Base-by-base conservation (phyloP, 345 rosid species). In the Pseudoturritis turrita region DNA sequence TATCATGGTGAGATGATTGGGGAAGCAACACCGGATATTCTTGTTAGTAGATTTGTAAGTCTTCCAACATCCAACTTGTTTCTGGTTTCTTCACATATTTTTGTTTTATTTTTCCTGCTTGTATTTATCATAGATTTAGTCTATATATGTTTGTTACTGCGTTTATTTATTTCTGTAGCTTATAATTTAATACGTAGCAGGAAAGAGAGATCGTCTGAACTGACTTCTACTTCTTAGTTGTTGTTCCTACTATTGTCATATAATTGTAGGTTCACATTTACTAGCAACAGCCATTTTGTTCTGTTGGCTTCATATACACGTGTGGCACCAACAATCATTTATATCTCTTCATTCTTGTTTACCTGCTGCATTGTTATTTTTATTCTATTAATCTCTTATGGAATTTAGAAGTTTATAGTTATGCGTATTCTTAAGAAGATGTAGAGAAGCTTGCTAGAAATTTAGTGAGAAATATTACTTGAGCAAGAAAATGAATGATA, bases 1-100 rank as follows among this genome's bases (percentile, higher is more conserved):
- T 91, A 91, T 57, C 84, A 84, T 15, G 91, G 85, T 68, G 98
- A 94, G 80, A 83, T 91, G 43, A 81, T 91, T 40, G 97, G 92
- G 44, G 98, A 91, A 83, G 80, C 81, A 49, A 94, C 96, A 41
- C 98, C 98, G 33, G 98, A 94, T 59, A 89, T 82, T 78, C 80
- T 94, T 65, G 89, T 94, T 75, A 77, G 79, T 40, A 91, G 89
- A 86, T 87, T 91, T 84, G 98, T 94, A 89, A 28, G 98, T 82
- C 73, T 76, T 76, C 58, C 39, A 15, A 50, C 67, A 10, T 70
- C n/a, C 6, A 49, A 9, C 17, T 47, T 31, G 2, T 59, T 64
- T 19, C 8, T 53, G 25, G n/a, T 49, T 13, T 57, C 36, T 35
- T 22, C 22, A 72, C 43, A 10, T 53, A n/a, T 44, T 55, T 40